phyloP scores from a whole-genome alignment of 345 rosid genomes.

The Eucalyptus sp. region DNA sequence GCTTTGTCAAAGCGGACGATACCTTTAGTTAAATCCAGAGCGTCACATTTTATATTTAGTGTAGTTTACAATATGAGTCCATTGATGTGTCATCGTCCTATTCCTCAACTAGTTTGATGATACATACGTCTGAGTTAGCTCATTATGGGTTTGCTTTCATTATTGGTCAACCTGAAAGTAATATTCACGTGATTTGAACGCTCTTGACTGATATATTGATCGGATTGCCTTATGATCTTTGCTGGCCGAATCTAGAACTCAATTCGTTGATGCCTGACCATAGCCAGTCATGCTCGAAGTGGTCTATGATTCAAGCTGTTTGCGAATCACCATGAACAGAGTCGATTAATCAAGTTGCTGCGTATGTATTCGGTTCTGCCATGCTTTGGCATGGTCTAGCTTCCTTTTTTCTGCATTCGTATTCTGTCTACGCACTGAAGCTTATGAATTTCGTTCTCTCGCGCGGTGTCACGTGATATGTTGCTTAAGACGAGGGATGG shows the following conservation, averaged over 20 bases:
- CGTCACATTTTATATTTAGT: too few relatives aligned
- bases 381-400: neutral
- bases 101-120: neutral
- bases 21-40: neutral
- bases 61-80: neutral
- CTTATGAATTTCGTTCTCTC: too few relatives aligned
- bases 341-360: too few relatives aligned
- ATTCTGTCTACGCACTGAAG: too few relatives aligned
- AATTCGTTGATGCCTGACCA: neutral
- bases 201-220: neutral
- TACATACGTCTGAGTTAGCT: neutral
- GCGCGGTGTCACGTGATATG: too few relatives aligned
- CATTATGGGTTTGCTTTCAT: neutral
- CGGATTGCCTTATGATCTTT: neutral
- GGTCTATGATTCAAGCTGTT: neutral
- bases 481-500: too few relatives aligned
- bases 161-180: neutral
- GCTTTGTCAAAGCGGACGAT: accelerated
- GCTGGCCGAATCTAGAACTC: neutral
- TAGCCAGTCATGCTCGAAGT: neutral
- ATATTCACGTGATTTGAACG: neutral
- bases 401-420: neutral
- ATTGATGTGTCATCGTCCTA: neutral
- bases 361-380: neutral
- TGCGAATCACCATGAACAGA: too few relatives aligned